phyloP scores from a whole-genome alignment of 768 basidiomycete genomes.

The Gloeostereum incarnatum region DNA sequence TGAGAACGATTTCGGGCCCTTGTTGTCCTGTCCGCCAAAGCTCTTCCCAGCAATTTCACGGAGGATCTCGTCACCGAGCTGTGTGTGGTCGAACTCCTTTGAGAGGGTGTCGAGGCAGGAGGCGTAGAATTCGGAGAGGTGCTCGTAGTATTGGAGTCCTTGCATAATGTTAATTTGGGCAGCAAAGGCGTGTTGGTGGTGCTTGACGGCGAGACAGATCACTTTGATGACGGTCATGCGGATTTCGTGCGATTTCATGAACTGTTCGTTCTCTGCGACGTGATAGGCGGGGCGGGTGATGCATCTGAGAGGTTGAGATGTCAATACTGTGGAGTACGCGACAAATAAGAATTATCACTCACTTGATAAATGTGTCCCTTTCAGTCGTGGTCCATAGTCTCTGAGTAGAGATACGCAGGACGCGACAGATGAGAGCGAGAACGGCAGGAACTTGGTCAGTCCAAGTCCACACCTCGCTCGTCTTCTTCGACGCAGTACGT shows the following conservation, averaged over 20 bases:
- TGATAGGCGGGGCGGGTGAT: conserved; percentile 84
- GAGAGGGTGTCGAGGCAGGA: conserved; percentile 75
- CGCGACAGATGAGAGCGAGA: conserved; percentile 63
- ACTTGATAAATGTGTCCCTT: conserved; percentile 81
- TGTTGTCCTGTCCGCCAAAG: conserved; percentile 77
- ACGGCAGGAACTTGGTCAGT: conserved; percentile 61
- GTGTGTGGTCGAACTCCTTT: conserved; percentile 81
- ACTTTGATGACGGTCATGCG: conserved; percentile 76
- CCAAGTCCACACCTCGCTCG: conserved; percentile 63
- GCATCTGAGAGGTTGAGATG: conserved; percentile 43
- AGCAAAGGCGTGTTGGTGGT: conserved; percentile 74
- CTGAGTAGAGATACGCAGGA: conserved; percentile 56
- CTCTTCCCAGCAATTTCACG: conserved; percentile 75
- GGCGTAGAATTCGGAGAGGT: conserved; percentile 90
- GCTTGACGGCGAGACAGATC: conserved; percentile 87
- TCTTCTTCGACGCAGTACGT: conserved; percentile 30
- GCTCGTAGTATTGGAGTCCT: conserved; percentile 87
- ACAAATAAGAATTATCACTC: conserved; percentile 17
- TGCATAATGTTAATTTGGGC: conserved; percentile 91
- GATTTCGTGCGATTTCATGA: conserved; percentile 76
- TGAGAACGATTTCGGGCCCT: conserved; percentile 80
- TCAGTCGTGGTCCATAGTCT: conserved; percentile 91
- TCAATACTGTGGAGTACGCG: conserved; percentile 1
- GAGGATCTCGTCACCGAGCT: conserved; percentile 86
- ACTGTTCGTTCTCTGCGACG: conserved; percentile 75